phyloP scores from a whole-genome alignment of 1,139 yeast genomes.

The Blastobotrys serpentis region DNA sequence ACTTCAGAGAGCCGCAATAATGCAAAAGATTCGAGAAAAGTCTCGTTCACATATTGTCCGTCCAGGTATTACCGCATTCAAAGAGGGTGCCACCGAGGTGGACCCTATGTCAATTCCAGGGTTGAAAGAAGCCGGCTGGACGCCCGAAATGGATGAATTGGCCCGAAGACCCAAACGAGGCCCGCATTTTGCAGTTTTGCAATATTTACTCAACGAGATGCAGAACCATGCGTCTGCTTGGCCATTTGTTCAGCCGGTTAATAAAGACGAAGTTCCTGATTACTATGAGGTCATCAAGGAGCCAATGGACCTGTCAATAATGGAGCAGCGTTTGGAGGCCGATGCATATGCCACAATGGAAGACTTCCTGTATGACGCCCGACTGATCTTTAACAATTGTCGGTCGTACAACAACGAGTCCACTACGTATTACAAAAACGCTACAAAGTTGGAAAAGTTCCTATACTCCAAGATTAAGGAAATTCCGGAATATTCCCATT shows the following conservation, averaged over 20 bases:
- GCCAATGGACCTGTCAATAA: conserved; percentile 97
- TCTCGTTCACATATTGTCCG: conserved; percentile 78
- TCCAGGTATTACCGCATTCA: conserved; percentile 76
- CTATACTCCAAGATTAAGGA: conserved; percentile 79
- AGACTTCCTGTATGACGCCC: conserved; percentile 85
- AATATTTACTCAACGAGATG: conserved; percentile 78
- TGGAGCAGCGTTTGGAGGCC: conserved; percentile 90
- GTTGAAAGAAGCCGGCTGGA: conserved; percentile 92
- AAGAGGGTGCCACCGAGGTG: conserved; percentile 38
- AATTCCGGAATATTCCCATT: conserved; percentile 66
- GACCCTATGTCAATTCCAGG: conserved; percentile 87
- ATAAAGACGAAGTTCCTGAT: conserved; percentile 91
- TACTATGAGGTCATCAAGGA: conserved; percentile 95
- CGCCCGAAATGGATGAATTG: conserved; percentile 94
- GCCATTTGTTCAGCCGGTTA: conserved; percentile 96
- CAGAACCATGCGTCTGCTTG: conserved; percentile 97
- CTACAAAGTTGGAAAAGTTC: conserved; percentile 87
- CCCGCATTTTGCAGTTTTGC: conserved; percentile 94
- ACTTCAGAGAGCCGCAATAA: conserved; percentile 87
- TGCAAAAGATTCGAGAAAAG: conserved; percentile 74
- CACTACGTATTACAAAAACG: conserved; percentile 49
- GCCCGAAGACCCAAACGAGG: conserved; percentile 95
- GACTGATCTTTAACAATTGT: conserved; percentile 85
- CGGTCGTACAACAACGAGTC: conserved; percentile 35
- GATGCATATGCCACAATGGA: conserved; percentile 90